These are phyloP conservation scores for Athelia psychrophila DNA, from an alignment of 1,284 basidiomycete species.

Conservation along the genomic window DNA sequence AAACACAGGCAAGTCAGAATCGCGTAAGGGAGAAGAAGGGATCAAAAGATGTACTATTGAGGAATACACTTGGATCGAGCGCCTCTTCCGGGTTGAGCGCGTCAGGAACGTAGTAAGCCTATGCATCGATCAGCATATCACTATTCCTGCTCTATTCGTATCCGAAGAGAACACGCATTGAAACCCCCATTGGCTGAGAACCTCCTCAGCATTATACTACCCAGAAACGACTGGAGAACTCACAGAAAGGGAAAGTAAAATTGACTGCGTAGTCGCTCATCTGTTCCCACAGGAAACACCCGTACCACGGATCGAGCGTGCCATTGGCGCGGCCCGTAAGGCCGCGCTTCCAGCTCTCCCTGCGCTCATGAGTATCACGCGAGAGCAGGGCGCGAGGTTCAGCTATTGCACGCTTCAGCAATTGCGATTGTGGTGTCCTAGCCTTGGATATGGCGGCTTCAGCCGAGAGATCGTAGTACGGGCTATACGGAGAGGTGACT, in stretches of 20 bases:
- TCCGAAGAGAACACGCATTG: conserved; percentile 25
- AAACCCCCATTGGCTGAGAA: conserved; percentile 24
- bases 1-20: conserved; percentile 1
- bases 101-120: conserved; percentile 56
- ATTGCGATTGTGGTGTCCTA: not conserved
- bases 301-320: conserved; percentile 46
- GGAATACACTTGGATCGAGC: conserved; percentile 48
- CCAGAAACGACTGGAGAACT: conserved; percentile 17
- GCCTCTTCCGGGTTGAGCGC: conserved; percentile 45
- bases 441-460: not conserved
- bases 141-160: not conserved
- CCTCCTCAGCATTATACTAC: not conserved
- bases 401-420: not conserved
- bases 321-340: conserved; percentile 41
- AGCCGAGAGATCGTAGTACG: not conserved
- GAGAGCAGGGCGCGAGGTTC: not conserved
- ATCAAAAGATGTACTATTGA: conserved; percentile 47
- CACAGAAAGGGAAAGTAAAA: conserved; percentile 67
- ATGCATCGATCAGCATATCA: too few relatives aligned
- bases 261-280: conserved; percentile 61
- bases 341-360: conserved; percentile 39
- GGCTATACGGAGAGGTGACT: not conserved
- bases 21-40: not conserved
- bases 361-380: not conserved
- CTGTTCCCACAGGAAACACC: not conserved